Conservation (phyloP, 257 asterid species). For the Scutellaria barbata region DNA sequence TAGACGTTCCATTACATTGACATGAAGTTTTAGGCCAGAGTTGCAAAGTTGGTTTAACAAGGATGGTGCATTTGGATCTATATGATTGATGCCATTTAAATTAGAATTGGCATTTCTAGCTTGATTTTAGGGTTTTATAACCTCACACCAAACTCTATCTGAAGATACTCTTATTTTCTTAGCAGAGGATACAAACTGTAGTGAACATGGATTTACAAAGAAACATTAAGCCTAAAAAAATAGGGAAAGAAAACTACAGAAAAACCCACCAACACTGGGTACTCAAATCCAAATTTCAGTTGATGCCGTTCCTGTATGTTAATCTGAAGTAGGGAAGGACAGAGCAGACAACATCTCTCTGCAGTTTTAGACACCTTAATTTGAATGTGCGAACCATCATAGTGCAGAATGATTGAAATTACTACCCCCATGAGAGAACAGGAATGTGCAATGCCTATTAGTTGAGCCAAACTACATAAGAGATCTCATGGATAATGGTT, state of each 20-base stretch:
- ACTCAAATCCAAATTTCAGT: not conserved
- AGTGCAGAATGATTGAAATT: not conserved
- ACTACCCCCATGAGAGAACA: not conserved
- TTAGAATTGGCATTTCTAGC: not conserved
- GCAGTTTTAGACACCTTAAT: not conserved
- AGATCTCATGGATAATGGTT: not conserved
- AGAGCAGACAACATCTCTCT: not conserved
- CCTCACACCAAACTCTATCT: not conserved
- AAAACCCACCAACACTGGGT: not conserved
- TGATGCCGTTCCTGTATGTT: not conserved
- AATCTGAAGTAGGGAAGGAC: not conserved
- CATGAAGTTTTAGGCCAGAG: not conserved
- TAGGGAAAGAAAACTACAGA: not conserved
- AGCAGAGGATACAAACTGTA: not conserved
- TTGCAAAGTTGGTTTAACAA: slow-evolving; percentile 13
- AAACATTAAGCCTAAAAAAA: not conserved
- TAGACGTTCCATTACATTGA: slow-evolving; percentile 1
- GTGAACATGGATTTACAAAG: not conserved
- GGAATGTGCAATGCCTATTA: not conserved
- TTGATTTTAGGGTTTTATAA: not conserved
- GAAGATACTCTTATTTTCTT: not conserved
- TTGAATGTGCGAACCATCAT: not conserved
- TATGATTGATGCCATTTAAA: not conserved
- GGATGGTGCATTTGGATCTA: not conserved
- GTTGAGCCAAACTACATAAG: not conserved